Evolutionary conservation across 257 asterid species (phyloP).

Genomic region (Petunia secreta): DNA sequence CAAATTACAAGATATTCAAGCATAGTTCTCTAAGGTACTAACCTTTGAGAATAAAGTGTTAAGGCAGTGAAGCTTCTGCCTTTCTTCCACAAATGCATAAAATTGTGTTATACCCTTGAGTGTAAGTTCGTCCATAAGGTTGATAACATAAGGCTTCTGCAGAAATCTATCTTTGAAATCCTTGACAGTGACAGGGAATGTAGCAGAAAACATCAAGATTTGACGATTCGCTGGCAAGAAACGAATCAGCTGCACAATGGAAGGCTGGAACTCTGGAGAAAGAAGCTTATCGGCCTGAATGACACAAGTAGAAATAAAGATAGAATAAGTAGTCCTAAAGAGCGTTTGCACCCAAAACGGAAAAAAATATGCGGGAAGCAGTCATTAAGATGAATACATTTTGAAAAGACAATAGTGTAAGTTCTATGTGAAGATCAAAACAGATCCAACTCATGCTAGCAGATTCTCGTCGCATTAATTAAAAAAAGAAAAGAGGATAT

Average conservation of each 20-base stretch:
- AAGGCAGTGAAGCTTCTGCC: slow-evolving; percentile 94
- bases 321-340: not conserved
- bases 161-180: slow-evolving; percentile 81
- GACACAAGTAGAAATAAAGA: slow-evolving; percentile 27
- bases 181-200: slow-evolving; percentile 90
- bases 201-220: slow-evolving; percentile 90
- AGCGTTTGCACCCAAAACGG: slow-evolving; percentile 9
- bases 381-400: not conserved
- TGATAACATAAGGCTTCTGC: slow-evolving; percentile 73
- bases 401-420: not conserved
- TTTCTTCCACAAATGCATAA: slow-evolving; percentile 93
- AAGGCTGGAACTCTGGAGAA: slow-evolving; percentile 94
- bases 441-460: not conserved
- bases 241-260: slow-evolving; percentile 76
- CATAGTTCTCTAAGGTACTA: not conserved
- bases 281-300: slow-evolving; percentile 95
- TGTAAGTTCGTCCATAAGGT: slow-evolving; percentile 97
- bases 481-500: not conserved
- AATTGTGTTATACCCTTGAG: slow-evolving; percentile 90
- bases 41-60: slow-evolving; percentile 90
- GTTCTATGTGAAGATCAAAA: not conserved
- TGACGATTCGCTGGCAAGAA: slow-evolving; percentile 79
- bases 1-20: slow-evolving; percentile 1
- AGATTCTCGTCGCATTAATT: not conserved
- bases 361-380: not conserved